These are phyloP conservation scores for Debaryomyces subglobosus DNA, from an alignment of 1,139 yeast species.

Conservation along the genomic window DNA sequence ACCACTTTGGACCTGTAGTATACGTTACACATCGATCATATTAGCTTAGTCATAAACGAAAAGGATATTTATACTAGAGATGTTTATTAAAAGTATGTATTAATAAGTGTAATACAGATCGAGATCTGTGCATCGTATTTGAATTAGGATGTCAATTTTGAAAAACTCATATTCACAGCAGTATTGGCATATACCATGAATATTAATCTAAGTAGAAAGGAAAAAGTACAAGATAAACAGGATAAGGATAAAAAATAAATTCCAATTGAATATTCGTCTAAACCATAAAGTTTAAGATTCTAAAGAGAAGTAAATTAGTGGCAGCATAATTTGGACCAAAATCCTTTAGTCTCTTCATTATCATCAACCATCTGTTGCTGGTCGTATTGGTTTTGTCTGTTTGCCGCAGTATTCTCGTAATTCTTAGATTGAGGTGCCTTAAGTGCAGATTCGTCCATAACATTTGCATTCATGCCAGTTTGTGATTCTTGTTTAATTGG, in stretches of 20 bases:
- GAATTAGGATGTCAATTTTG: slow-evolving; percentile 5
- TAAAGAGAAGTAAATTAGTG: slow-evolving; percentile 24
- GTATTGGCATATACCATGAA: neutral
- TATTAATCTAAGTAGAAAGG: slow-evolving; percentile 2
- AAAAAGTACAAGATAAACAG: slow-evolving; percentile 5
- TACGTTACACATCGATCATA: neutral
- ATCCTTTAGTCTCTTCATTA: slow-evolving; percentile 43
- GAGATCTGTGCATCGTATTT: neutral
- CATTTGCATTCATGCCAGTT: slow-evolving; percentile 14
- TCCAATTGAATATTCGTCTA: neutral
- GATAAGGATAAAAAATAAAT: slow-evolving; percentile 4
- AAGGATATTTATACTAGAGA: neutral
- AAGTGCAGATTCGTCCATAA: slow-evolving; percentile 14
- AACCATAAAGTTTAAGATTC: slow-evolving; percentile 2
- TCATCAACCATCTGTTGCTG: slow-evolving; percentile 40
- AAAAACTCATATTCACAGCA: neutral
- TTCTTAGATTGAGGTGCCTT: slow-evolving; percentile 22
- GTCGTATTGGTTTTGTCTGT: slow-evolving; percentile 40
- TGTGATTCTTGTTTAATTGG: slow-evolving; percentile 51
- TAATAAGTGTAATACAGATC: neutral
- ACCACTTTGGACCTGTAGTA: no score
- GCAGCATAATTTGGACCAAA: slow-evolving; percentile 51
- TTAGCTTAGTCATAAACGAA: no score
- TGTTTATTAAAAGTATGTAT: slow-evolving; percentile 2
- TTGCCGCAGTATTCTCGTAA: slow-evolving; percentile 23